These are phyloP conservation scores for Prunella vulgaris DNA, from an alignment of 257 asterid species.

Conservation along the genomic window DNA sequence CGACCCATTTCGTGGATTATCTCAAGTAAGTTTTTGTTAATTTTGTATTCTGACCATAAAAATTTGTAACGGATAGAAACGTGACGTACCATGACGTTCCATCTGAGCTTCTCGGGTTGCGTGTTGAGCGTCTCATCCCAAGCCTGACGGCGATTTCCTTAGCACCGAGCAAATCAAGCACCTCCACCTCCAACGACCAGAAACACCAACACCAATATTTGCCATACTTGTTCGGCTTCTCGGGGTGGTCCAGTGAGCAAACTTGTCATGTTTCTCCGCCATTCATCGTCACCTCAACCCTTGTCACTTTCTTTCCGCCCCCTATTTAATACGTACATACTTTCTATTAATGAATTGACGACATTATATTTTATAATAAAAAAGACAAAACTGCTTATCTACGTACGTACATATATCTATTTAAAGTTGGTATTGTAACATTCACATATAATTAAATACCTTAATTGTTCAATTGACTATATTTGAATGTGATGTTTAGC, in stretches of 20 bases:
- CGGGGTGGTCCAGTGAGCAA: constrained; percentile 56
- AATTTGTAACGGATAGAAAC: neutral
- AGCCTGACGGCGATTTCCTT: constrained; percentile 89
- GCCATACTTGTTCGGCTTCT: constrained; percentile 72
- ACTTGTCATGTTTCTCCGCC: constrained; percentile 86
- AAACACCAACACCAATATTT: constrained; percentile 98
- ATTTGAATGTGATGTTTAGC: no score
- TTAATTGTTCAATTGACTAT: no score
- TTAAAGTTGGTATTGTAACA: no score
- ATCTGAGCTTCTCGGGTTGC: constrained; percentile 85
- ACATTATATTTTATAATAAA: no score
- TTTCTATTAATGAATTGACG: neutral
- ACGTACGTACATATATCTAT: no score
- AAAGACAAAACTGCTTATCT: no score
- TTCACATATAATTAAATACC: no score
- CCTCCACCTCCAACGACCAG: constrained; percentile 88
- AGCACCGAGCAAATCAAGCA: constrained; percentile 64
- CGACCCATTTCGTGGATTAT: no score
- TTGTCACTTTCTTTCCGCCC: constrained; percentile 88
- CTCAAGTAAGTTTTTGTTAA: no score
- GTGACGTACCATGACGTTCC: constrained; percentile 81
- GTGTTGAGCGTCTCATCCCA: constrained; percentile 91
- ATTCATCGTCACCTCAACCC: constrained; percentile 86
- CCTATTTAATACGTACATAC: constrained; percentile 33
- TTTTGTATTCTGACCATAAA: no score